phyloP scores from a whole-genome alignment of 192 early-diverging fungal genomes.

The Backusella parvicylindrica region DNA sequence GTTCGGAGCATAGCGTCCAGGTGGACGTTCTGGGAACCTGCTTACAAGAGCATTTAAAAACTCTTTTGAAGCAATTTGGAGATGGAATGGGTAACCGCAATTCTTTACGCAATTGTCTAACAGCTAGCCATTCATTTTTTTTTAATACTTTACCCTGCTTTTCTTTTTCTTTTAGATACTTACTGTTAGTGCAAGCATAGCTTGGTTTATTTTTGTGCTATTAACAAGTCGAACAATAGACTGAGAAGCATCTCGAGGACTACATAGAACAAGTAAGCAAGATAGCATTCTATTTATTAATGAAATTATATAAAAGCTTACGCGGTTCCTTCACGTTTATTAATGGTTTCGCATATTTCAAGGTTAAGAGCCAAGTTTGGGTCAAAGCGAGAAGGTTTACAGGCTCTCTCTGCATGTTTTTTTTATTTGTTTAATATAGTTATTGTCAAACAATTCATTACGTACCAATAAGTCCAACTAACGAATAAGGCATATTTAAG shows the following conservation, averaged over 20 bases:
- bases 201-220: constrained; percentile 45
- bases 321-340: constrained; percentile 82
- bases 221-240: constrained; percentile 65
- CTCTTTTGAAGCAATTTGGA: constrained; percentile 93
- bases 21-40: constrained; percentile 89
- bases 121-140: constrained; percentile 43
- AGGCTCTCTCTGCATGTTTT: constrained; percentile 48
- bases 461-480: background rate
- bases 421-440: background rate
- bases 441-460: background rate
- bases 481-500: background rate
- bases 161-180: background rate
- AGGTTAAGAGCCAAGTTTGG: constrained; percentile 88
- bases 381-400: constrained; percentile 63
- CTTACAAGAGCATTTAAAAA: constrained; percentile 94
- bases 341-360: constrained; percentile 94
- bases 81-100: constrained; percentile 96
- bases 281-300: background rate
- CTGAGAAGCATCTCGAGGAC: constrained; percentile 73
- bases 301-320: constrained; percentile 37
- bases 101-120: constrained; percentile 99
- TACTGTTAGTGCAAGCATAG: constrained; percentile 66
- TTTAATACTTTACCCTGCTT: background rate
- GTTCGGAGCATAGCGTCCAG: constrained; percentile 8
- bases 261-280: constrained; percentile 11